Percentiles rank a stretch among this genome's conserved stretches.
Evolutionary conservation across 768 basidiomycete species (phyloP).

Genomic region (Termitomyces sp.): DNA sequence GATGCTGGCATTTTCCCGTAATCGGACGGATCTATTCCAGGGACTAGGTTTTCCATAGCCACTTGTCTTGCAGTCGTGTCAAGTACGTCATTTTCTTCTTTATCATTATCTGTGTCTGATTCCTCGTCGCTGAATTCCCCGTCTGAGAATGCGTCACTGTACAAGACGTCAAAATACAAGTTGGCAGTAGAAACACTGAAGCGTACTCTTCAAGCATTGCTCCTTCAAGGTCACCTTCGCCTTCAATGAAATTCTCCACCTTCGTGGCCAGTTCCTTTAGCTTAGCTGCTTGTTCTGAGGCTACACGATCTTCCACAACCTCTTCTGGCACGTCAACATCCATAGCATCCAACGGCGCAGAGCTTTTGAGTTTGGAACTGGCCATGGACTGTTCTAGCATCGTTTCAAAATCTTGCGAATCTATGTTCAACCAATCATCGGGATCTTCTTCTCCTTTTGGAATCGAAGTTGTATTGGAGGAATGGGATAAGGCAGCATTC

Average conservation of each 20-base stretch:
- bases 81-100: conserved; percentile 29
- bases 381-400: conserved; percentile 49
- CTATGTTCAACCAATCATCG: conserved; percentile 85
- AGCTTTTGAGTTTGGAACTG: conserved; percentile 1
- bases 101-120: conserved; percentile 38
- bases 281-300: conserved; percentile 60
- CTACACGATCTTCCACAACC: conserved; percentile 42
- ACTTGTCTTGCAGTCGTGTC: conserved; percentile 42
- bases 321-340: conserved; percentile 36
- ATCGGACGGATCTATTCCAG: conserved; percentile 71
- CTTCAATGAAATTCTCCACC: conserved; percentile 88
- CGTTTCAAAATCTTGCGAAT: conserved; percentile 69
- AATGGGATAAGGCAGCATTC: background rate
- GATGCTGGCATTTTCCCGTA: conserved; percentile 85
- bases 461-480: background rate
- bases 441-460: conserved; percentile 13
- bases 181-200: background rate
- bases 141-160: conserved; percentile 66
- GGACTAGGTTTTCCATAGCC: conserved; percentile 78
- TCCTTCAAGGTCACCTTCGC: conserved; percentile 84
- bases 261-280: conserved; percentile 76
- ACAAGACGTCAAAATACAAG: conserved; percentile 3
- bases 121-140: conserved; percentile 55
- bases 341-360: conserved; percentile 30
- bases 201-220: conserved; percentile 84